Evolutionary conservation across 768 basidiomycete genomes (phyloP).

Genomic region (Pholiota molesta): DNA sequence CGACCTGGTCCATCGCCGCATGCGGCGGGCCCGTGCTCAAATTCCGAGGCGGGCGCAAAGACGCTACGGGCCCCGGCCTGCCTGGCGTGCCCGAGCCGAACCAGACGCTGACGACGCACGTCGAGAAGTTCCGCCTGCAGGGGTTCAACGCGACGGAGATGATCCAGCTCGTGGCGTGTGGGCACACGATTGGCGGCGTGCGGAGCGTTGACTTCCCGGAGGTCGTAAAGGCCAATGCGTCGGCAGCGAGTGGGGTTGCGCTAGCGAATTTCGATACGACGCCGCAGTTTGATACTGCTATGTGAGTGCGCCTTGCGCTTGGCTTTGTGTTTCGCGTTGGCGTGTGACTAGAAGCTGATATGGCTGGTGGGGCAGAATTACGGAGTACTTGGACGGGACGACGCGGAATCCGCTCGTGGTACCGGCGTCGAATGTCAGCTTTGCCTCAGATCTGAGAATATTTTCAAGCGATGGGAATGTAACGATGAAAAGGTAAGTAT

Average conservation of each 20-base stretch:
- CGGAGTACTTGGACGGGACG: constrained; percentile 41
- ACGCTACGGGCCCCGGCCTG: constrained; percentile 39
- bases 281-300: constrained; percentile 35
- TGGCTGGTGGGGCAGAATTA: constrained; percentile 28
- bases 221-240: constrained; percentile 29
- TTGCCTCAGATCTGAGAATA: constrained; percentile 41
- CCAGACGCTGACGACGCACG: constrained; percentile 37
- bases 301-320: constrained; percentile 27
- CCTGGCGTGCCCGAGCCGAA: constrained; percentile 43
- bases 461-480: constrained; percentile 41
- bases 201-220: constrained; percentile 42
- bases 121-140: constrained; percentile 35
- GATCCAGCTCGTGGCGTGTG: constrained; percentile 48
- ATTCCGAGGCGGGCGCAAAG: constrained; percentile 45
- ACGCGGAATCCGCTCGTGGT: constrained; percentile 39
- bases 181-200: constrained; percentile 47
- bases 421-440: constrained; percentile 29
- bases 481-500: constrained; percentile 40
- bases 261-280: constrained; percentile 38
- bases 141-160: constrained; percentile 45
- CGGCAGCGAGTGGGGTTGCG: constrained; percentile 22
- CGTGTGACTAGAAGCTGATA: too few species aligned
- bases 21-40: constrained; percentile 48
- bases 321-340: neutral
- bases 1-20: constrained; percentile 37